Evolutionary conservation across 2,329 filamentous ascomycete species (phyloP).

Genomic region (Exserohilum rostratum): DNA sequence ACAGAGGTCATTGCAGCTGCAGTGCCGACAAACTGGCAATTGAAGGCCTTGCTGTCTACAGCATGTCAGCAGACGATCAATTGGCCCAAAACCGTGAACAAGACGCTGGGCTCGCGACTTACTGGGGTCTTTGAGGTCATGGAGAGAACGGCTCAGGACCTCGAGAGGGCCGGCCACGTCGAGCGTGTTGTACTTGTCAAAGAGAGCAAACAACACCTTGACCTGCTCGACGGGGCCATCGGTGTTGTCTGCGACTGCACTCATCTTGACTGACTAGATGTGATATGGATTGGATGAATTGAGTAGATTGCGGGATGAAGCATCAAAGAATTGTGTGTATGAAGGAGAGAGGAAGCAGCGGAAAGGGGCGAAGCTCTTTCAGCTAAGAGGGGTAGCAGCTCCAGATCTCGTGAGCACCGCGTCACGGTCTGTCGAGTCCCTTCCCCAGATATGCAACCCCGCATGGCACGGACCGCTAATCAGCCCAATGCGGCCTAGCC

Average conservation of each 20-base stretch:
- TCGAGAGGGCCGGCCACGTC: slow-evolving; percentile 65
- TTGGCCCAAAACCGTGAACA: neutral
- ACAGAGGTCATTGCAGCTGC: slow-evolving; percentile 56
- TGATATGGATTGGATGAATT: slow-evolving; percentile 24
- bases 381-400: slow-evolving; percentile 29
- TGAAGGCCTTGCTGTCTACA: slow-evolving; percentile 60
- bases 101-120: slow-evolving; percentile 14
- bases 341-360: slow-evolving; percentile 18
- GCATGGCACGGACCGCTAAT: slow-evolving; percentile 25
- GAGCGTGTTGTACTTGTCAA: slow-evolving; percentile 62
- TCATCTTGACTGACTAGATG: slow-evolving; percentile 43
- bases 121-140: slow-evolving; percentile 61
- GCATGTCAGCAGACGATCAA: slow-evolving; percentile 27
- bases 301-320: slow-evolving; percentile 22
- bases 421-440: slow-evolving; percentile 25
- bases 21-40: slow-evolving; percentile 58
- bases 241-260: slow-evolving; percentile 48
- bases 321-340: slow-evolving; percentile 28
- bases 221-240: slow-evolving; percentile 61
- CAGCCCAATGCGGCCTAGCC: slow-evolving; percentile 18
- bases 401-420: slow-evolving; percentile 30
- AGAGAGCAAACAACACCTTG: slow-evolving; percentile 66
- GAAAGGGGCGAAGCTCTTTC: slow-evolving; percentile 20
- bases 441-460: slow-evolving; percentile 36
- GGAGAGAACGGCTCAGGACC: slow-evolving; percentile 60